These are phyloP conservation scores for Fereydounia khargensis DNA, from an alignment of 1,284 basidiomycete species.

Conservation along the genomic window DNA sequence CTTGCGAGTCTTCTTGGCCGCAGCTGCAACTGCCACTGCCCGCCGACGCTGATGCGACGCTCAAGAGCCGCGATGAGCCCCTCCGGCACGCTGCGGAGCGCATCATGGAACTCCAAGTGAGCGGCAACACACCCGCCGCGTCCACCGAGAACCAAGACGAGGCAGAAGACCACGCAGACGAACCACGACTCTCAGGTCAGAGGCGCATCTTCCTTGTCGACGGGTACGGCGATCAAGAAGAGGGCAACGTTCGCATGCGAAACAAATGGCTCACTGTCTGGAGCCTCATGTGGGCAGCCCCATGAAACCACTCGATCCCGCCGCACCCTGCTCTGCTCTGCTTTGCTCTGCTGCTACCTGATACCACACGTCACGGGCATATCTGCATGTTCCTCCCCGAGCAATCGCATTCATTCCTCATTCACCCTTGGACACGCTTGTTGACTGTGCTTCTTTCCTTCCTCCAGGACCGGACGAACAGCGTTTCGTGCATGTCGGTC, in stretches of 20 bases:
- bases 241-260: slow-evolving; percentile 26
- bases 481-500: too few relatives aligned
- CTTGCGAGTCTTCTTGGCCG: slow-evolving; percentile 12
- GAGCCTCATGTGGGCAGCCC: slow-evolving; percentile 19
- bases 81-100: slow-evolving; percentile 10
- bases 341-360: too few relatives aligned
- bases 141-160: not conserved
- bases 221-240: slow-evolving; percentile 16
- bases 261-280: slow-evolving; percentile 39
- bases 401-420: too few relatives aligned
- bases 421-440: not conserved
- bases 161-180: slow-evolving; percentile 4
- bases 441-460: slow-evolving; percentile 18
- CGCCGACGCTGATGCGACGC: not conserved
- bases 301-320: too few relatives aligned
- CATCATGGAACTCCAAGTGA: slow-evolving; percentile 40
- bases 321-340: too few relatives aligned
- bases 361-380: too few relatives aligned
- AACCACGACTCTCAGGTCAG: slow-evolving; percentile 21
- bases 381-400: too few relatives aligned
- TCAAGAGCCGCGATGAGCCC: slow-evolving; percentile 16
- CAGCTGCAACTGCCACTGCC: too few relatives aligned
- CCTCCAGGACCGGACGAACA: too few relatives aligned
- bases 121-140: slow-evolving; percentile 24
- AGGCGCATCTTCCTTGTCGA: slow-evolving; percentile 18